Base-by-base conservation (phyloP, 148 eudicot species). In the Beta vulgaris region DNA sequence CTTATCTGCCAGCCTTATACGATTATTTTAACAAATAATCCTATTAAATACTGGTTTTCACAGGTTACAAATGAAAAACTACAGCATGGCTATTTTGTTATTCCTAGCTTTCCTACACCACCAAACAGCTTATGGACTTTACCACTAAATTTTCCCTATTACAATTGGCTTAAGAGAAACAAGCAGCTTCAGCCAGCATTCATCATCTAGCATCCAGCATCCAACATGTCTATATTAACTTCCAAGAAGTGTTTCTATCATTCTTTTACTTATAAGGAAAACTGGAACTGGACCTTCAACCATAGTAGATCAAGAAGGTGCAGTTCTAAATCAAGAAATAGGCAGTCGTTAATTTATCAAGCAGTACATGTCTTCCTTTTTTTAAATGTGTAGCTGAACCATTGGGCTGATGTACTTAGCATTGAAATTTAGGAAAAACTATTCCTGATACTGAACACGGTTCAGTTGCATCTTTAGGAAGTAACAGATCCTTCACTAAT, bases 21-120 rank as follows among this genome's bases (percentile, higher is more conserved):
- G 18, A 3, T 25, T 40, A 12, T 26, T 12, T 3, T 67, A 15
- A 67, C 14, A 43, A 43, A 14, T 9, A 51, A n/a, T 23, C 42
- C 8, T 51, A 21, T 23, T 37, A n/a, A 14, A 12, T 46, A 32
- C 51, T 76, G 75, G 61, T n/a, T 44, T 25, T 76, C 84, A 35
- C 73, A 95, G 98, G 99, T 87, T 73, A 92, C 97, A 61, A 95
- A 92, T 76, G 99, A 95, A 84, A 98, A 98, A 57, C 84, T 95
- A 69, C 88, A 89, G 77, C 99, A 95, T 83, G 99, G 98, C 57
- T 95, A 87, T 77, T 87, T 91, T 84, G 86, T 89, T 72, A 85
- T 92, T 71, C 92, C 21, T 44, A 64, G 1, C 1, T 10, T 64
- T n/a, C 25, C 44, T n/a, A 36, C 68, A 36, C 15, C 44, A 37